These are phyloP conservation scores for Phytophthora pini DNA, from an alignment of 352 stramenopile species.

Conservation along the genomic window DNA sequence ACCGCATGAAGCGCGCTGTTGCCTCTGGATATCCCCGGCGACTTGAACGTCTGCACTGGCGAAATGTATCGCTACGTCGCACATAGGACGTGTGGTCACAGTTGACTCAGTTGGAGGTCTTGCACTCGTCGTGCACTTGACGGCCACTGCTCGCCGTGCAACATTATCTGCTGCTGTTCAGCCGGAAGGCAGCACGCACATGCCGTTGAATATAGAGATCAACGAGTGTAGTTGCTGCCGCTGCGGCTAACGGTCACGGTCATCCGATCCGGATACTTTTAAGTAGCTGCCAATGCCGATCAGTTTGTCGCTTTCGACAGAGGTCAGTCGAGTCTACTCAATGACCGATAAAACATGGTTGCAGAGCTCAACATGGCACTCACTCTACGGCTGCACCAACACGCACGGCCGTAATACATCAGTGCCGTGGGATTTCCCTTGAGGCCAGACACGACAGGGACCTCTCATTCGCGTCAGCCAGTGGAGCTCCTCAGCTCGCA, in stretches of 20 bases:
- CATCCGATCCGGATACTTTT: no score
- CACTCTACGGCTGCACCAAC: slow-evolving; percentile 3
- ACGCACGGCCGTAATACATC: slow-evolving; percentile 7
- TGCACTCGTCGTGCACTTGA: slow-evolving; percentile 12
- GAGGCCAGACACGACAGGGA: slow-evolving; percentile 6
- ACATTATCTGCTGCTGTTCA: slow-evolving; percentile 6
- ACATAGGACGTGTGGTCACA: not conserved
- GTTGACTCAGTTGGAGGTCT: slow-evolving; percentile 1
- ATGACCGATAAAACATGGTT: no score
- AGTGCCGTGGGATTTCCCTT: slow-evolving; percentile 3
- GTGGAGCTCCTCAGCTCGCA: slow-evolving; percentile 1
- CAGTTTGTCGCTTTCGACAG: no score
- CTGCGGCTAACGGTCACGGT: no score
- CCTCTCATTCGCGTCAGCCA: slow-evolving; percentile 6
- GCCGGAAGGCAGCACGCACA: not conserved
- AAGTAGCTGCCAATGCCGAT: no score
- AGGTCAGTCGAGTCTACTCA: no score
- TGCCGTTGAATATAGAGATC: no score
- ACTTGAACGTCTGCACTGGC: not conserved
- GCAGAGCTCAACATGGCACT: not conserved
- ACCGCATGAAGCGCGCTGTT: not conserved
- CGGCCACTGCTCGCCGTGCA: not conserved
- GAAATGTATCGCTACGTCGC: slow-evolving; percentile 11
- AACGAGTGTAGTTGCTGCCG: no score
- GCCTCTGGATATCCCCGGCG: not conserved